Base-by-base conservation (phyloP, 495 filamentous ascomycete species). In the Neurospora discreta region DNA sequence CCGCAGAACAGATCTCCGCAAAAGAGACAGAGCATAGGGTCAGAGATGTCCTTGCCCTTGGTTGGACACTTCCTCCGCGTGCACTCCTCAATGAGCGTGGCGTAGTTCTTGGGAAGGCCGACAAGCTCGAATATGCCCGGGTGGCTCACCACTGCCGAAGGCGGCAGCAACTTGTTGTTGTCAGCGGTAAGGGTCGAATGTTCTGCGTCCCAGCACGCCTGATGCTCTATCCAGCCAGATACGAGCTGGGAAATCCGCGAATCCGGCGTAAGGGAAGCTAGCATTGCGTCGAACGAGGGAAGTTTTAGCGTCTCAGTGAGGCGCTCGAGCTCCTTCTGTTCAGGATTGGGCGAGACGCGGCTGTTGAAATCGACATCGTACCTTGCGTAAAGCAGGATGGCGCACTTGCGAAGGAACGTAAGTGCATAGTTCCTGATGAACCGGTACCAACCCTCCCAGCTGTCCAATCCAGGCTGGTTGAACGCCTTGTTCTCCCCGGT, bases 1-100 rank as follows among this genome's bases (percentile, higher is more conserved):
- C 91, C 91, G 82, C 95, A 99, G 80, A 97, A 94, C 40, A 99
- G 91, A 10, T 94, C 94, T 7, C 95, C 95, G 76, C 95, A 99
- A 83, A 97, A 95, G 16, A 99, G 86, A 77, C 95, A 99, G 58
- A 99, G 87, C 72, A 87, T 90, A 1, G 95, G 93, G 79, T 99
- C 96, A 11, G 88, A 89, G 36, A 98, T 80, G 72, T 97, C 94
- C 79, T 94, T 95, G 70, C 93, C 93, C 3, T 93, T 94, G 13
- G 88, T 97, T 4, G 93, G 94, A 76, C 95, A 99, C 70, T 88
- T 90, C 44, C 92, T 85, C 73, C 89, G 89, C 74, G 97, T 93
- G 33, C 92, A 92, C 79, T 97, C 94, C 74, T 97, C 93, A 69
- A 95, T 95, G 41, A 99, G 82, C n/a, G 89, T 91, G 78, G 97